These are phyloP conservation scores for Trichoderma sp. DNA, from an alignment of 2,329 filamentous ascomycete species.

Conservation along the genomic window DNA sequence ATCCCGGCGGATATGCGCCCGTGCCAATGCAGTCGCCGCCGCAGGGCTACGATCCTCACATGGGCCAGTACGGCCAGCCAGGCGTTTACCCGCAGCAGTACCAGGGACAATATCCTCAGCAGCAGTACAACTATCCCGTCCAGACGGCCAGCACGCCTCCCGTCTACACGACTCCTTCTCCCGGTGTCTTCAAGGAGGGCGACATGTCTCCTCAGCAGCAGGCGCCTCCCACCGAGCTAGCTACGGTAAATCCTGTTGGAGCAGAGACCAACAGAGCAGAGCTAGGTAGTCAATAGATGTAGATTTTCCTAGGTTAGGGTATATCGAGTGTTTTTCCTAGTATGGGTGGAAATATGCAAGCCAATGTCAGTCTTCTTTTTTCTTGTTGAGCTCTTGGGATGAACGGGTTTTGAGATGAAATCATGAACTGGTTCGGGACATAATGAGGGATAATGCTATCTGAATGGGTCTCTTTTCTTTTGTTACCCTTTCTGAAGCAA, in stretches of 20 bases:
- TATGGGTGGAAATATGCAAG: neutral
- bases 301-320: neutral
- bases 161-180: conserved; percentile 32
- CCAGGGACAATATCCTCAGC: conserved; percentile 18
- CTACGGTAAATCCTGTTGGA: conserved; percentile 30
- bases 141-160: conserved; percentile 26
- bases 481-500: neutral
- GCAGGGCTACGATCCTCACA: conserved; percentile 27
- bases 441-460: neutral
- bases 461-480: neutral
- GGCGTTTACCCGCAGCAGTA: conserved; percentile 13
- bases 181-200: conserved; percentile 21
- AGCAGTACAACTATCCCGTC: conserved; percentile 23
- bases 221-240: conserved; percentile 28
- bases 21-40: conserved; percentile 24
- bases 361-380: neutral
- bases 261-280: conserved; percentile 35
- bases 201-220: conserved; percentile 17
- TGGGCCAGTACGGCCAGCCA: conserved; percentile 15
- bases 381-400: neutral
- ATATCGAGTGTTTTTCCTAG: neutral
- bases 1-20: conserved; percentile 30
- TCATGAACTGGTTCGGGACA: neutral
- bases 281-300: conserved; percentile 20
- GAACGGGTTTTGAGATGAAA: neutral